Conservation (phyloP, 208 protist species). For the Kentomonas sorsogonicus region DNA sequence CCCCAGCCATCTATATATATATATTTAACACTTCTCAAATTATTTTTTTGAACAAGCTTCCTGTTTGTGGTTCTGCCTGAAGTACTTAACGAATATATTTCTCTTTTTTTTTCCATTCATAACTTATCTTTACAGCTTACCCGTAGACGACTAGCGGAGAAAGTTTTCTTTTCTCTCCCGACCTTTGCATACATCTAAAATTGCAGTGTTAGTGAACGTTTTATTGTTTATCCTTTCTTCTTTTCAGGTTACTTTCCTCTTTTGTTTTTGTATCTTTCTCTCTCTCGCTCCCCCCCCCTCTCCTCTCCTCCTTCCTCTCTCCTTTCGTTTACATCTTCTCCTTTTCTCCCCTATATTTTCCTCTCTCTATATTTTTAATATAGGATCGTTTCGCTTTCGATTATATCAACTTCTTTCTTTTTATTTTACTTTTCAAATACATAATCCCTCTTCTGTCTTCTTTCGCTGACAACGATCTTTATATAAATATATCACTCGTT, state of each 20-base stretch:
- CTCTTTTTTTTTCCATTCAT: neutral
- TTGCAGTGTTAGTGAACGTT: neutral
- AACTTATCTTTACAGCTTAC: neutral
- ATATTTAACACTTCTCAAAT: too few relatives aligned
- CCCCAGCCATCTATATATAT: too few relatives aligned
- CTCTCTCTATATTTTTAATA: neutral
- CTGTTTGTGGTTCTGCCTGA: too few relatives aligned
- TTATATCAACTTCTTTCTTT: neutral
- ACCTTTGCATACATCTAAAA: neutral
- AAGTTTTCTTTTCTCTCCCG: too few relatives aligned
- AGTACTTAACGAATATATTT: too few relatives aligned
- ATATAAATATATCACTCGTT: neutral
- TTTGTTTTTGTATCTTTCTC: slow-evolving; percentile 1
- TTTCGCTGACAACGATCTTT: neutral
- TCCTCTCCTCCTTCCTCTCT: too few relatives aligned
- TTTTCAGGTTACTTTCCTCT: neutral
- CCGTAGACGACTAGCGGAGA: neutral
- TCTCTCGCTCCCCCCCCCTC: too few relatives aligned
- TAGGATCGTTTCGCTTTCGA: neutral
- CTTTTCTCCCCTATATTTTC: neutral
- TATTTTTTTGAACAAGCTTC: too few relatives aligned
- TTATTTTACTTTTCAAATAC: neutral
- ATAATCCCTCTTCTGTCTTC: neutral
- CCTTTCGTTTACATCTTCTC: neutral
- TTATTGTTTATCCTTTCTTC: neutral